phyloP scores from a whole-genome alignment of 495 filamentous ascomycete genomes.

The Xylaria palmicola region DNA sequence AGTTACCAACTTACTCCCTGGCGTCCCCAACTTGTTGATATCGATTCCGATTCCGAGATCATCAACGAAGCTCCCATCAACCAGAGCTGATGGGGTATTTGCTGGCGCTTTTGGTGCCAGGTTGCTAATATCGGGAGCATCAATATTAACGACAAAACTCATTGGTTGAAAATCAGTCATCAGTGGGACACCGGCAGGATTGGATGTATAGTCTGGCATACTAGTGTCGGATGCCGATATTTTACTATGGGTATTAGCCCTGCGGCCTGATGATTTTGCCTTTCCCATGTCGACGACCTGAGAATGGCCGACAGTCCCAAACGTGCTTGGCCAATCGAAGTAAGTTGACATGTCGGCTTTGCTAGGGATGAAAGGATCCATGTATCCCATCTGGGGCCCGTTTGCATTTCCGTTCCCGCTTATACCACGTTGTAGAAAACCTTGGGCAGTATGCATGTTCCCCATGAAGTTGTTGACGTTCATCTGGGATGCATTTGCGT shows the following conservation, averaged over 20 bases:
- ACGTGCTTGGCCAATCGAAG: slow-evolving; percentile 35
- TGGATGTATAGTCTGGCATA: slow-evolving; percentile 41
- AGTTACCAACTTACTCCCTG: slow-evolving; percentile 23
- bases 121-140: slow-evolving; percentile 29
- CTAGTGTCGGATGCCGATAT: slow-evolving; percentile 35
- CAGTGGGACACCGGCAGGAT: slow-evolving; percentile 9
- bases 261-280: slow-evolving; percentile 20
- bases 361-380: slow-evolving; percentile 35
- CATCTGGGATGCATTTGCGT: slow-evolving; percentile 21
- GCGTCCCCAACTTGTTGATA: slow-evolving; percentile 20
- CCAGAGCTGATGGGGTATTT: slow-evolving; percentile 37
- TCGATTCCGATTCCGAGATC: slow-evolving; percentile 26
- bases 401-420: too few species aligned
- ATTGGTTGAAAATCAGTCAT: slow-evolving; percentile 29
- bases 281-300: slow-evolving; percentile 22
- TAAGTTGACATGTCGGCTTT: slow-evolving; percentile 34
- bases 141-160: slow-evolving; percentile 34
- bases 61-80: slow-evolving; percentile 22
- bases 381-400: slow-evolving; percentile 22
- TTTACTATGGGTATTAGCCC: slow-evolving; percentile 25
- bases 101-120: slow-evolving; percentile 38
- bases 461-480: slow-evolving; percentile 20
- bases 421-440: slow-evolving; percentile 23
- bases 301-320: slow-evolving; percentile 22
- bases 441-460: slow-evolving; percentile 24